Conservation (phyloP, 805 yeast species). For the Hanseniaspora pseudoguilliermondii region DNA sequence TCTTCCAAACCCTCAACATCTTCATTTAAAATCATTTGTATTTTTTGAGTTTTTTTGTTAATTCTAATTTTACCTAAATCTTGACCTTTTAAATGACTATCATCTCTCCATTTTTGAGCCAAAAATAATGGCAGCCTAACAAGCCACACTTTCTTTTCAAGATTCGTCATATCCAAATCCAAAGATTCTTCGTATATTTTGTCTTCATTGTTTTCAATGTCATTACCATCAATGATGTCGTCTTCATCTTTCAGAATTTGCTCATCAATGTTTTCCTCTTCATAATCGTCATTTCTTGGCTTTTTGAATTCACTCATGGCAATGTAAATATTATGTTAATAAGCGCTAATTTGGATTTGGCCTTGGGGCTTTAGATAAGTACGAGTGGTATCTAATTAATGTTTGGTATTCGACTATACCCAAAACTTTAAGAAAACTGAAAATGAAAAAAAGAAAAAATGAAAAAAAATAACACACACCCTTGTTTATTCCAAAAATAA, state of each 20-base stretch:
- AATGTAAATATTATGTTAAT: background rate
- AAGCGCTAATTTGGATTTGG: background rate
- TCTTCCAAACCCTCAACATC: conserved; percentile 31
- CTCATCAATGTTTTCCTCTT: conserved; percentile 25
- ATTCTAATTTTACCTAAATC: conserved; percentile 72
- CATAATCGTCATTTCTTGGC: conserved; percentile 13
- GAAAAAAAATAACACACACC: background rate
- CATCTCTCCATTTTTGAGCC: conserved; percentile 66
- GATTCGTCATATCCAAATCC: conserved; percentile 55
- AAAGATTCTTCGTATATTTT: conserved; percentile 48
- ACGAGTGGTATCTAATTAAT: background rate
- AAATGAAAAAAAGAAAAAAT: background rate
- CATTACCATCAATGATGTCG: conserved; percentile 35
- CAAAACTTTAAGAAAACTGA: background rate
- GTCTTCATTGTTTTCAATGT: conserved; percentile 29
- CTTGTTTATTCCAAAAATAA: background rate
- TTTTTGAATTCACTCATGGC: conserved; percentile 9
- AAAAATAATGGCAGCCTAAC: conserved; percentile 81
- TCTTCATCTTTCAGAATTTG: conserved; percentile 33
- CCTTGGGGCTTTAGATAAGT: background rate
- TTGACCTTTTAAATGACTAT: conserved; percentile 51
- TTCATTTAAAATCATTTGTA: conserved; percentile 46
- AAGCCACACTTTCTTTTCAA: conserved; percentile 74
- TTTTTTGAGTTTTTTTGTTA: conserved; percentile 38
- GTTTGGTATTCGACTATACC: background rate